Evolutionary conservation across 164 flowering plant genomes (phyloP).

Genomic region (Aristolochia contorta): DNA sequence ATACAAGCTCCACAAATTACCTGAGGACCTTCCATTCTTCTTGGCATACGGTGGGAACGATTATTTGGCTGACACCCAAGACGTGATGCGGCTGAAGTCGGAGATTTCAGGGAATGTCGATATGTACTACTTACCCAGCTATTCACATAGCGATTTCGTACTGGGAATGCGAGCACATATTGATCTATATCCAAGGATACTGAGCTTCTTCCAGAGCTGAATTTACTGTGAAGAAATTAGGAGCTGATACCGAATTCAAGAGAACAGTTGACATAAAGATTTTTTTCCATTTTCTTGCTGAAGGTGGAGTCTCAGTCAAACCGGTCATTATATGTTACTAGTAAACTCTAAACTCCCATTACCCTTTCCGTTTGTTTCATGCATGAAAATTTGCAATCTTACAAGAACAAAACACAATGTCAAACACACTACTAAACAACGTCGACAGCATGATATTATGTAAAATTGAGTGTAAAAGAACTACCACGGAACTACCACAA

Average conservation of each 20-base stretch:
- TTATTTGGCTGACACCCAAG: constrained; percentile 8
- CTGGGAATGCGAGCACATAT: constrained; percentile 3
- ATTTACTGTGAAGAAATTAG: background rate
- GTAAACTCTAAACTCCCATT: background rate
- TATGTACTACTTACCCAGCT: constrained; percentile 5
- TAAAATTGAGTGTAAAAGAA: no score
- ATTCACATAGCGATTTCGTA: constrained; percentile 9
- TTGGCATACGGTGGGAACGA: constrained; percentile 11
- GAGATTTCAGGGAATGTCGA: constrained; percentile 8
- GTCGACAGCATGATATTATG: no score
- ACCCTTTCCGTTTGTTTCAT: no score
- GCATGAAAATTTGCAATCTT: no score
- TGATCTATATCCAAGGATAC: constrained; percentile 8
- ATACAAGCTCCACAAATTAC: constrained; percentile 3
- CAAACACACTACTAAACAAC: no score
- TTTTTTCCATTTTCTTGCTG: background rate
- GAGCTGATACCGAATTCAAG: background rate
- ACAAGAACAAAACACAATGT: no score
- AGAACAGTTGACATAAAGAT: background rate
- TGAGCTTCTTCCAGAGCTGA: constrained; percentile 5
- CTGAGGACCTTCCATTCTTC: constrained; percentile 6
- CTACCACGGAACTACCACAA: no score
- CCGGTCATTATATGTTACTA: background rate
- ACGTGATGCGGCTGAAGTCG: constrained; percentile 4
- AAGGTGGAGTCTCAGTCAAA: background rate